Conservation (phyloP, 2,329 filamentous ascomycete species). For the Keithomyces neogunnii region DNA sequence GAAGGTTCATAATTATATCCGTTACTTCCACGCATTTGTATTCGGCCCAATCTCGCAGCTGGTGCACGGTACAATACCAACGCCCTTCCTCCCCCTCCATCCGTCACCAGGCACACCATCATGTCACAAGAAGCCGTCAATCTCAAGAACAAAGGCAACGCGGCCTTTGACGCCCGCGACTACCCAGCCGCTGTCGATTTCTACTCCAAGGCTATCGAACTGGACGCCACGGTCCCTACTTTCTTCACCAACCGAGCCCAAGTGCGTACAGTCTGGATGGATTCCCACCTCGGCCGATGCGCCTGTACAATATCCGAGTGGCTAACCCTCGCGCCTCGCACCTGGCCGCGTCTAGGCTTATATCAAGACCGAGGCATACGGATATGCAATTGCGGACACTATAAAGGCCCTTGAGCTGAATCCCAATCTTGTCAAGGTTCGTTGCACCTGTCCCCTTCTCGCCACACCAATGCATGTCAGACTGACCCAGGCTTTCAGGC, state of each 20-base stretch:
- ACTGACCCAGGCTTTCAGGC: slow-evolving; percentile 45
- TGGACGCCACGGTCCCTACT: slow-evolving; percentile 74
- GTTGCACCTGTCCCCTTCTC: slow-evolving; percentile 7
- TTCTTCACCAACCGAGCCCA: slow-evolving; percentile 95
- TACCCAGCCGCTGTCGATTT: slow-evolving; percentile 74
- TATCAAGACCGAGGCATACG: slow-evolving; percentile 92
- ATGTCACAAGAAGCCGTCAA: slow-evolving; percentile 62
- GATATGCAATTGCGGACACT: slow-evolving; percentile 85
- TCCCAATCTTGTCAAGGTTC: slow-evolving; percentile 78
- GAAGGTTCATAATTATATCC: not conserved
- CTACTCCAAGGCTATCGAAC: slow-evolving; percentile 80
- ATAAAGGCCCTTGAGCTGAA: slow-evolving; percentile 88
- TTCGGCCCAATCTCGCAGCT: not conserved
- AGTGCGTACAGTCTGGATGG: slow-evolving; percentile 41
- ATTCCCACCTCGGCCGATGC: not conserved
- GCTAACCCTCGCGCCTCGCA: slow-evolving; percentile 28
- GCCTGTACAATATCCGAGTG: slow-evolving; percentile 27
- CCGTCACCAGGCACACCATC: slow-evolving; percentile 10
- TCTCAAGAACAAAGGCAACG: slow-evolving; percentile 90
- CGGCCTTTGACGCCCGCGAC: slow-evolving; percentile 81
- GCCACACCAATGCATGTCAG: slow-evolving; percentile 3
- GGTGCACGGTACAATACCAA: not conserved
- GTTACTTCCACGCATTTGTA: not conserved
- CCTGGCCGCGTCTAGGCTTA: slow-evolving; percentile 54
- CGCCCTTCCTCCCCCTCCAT: slow-evolving; percentile 3